Conservation (phyloP, 2,329 filamentous ascomycete genomes). For the Sordariomycetes sp. region DNA sequence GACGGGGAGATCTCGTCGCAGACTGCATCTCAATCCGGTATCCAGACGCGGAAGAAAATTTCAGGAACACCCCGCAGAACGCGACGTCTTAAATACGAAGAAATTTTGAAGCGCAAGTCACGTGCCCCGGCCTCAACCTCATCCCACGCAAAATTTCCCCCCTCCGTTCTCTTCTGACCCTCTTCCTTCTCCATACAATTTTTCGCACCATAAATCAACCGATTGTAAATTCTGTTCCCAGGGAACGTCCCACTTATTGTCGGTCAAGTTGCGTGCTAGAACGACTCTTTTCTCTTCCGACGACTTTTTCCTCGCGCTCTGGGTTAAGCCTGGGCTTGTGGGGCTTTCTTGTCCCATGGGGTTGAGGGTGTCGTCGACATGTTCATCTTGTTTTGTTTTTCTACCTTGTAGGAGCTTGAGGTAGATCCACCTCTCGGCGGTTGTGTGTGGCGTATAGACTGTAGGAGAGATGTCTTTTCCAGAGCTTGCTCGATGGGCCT, state of each 20-base stretch:
- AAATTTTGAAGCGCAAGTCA: background rate
- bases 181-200: conserved; percentile 1
- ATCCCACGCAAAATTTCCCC: background rate
- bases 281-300: background rate
- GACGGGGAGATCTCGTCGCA: background rate
- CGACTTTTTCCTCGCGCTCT: background rate
- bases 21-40: background rate
- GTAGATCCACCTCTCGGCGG: no score
- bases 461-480: no score
- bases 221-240: background rate
- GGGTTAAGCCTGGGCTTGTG: background rate
- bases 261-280: conserved; percentile 6
- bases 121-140: background rate
- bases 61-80: background rate
- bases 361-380: background rate
- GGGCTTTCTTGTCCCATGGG: background rate
- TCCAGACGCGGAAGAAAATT: background rate
- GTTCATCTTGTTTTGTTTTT: no score
- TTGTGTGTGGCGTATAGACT: no score
- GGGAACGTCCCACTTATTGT: background rate
- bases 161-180: background rate
- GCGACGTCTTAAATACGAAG: background rate
- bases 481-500: no score
- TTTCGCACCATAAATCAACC: conserved; percentile 6
- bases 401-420: no score